Evolutionary conservation across 441 rosid genomes (phyloP), one percentile per base, ranked within the genome.

Genomic region (Populus hybrid): DNA sequence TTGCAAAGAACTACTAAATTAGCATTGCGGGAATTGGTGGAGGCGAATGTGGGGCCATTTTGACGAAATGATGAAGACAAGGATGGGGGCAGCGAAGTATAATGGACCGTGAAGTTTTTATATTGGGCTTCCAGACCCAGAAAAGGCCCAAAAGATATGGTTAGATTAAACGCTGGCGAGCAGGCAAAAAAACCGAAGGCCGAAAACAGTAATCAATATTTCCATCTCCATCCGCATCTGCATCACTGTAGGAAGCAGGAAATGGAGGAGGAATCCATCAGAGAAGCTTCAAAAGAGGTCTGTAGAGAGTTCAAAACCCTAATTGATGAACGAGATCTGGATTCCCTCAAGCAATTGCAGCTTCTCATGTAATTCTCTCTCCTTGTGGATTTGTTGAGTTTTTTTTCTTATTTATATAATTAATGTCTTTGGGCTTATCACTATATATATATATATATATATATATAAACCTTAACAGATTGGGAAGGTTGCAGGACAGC

Each of bases 401-500:
- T 40, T 46, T 46, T 64, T 14, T 30, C 32, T 30, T 30, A 30
- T 30, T 30, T 30, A 30, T 30, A 30, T 30, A 30, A 3, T 30
- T 30, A 30, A 79, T 11, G 70, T 67, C 10, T 67, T 35, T 81
- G 75, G 76, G n/a, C 61, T 54, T 54, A 18, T 46, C 18, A 46
- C n/a, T n/a, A n/a, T n/a, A n/a, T n/a, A n/a, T n/a, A n/a, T n/a
- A n/a, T n/a, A n/a, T n/a, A n/a, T n/a, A n/a, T n/a, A n/a, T n/a
- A n/a, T n/a, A n/a, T n/a, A n/a, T n/a, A n/a, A n/a, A 24, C 18
- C 57, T 46, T 2, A 6, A 54, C 88, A 95, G 99, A 84, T 81
- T 94, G 82, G 99, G 99, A 79, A 91, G 99, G 86, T 78, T 94
- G 82, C 99, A 95, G 82, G 99, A 95, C 78, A 95, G 97, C 86